A percentile compares a stretch with the other conserved stretches of the same genome.
These are phyloP conservation scores for Salix brachista DNA, from an alignment of 345 rosid species.

Conservation along the genomic window DNA sequence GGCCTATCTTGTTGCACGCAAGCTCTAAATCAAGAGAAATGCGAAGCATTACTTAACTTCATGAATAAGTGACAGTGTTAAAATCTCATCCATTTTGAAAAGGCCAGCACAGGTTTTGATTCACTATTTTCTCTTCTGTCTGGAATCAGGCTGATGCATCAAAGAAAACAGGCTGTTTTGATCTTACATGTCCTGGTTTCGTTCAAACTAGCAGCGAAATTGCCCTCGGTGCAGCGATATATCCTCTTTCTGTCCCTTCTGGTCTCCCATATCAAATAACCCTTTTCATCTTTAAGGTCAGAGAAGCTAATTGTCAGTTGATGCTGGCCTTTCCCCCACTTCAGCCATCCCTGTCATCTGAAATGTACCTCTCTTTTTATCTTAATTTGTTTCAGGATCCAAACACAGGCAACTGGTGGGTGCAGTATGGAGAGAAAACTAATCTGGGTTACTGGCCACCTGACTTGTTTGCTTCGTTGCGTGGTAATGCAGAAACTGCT, in stretches of 20 bases:
- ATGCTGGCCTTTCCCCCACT: too few species aligned
- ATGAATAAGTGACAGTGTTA: too few species aligned
- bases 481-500: constrained; percentile 30
- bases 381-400: constrained; percentile 30
- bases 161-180: constrained; percentile 54
- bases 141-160: constrained; percentile 39
- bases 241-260: constrained; percentile 34
- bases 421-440: constrained; percentile 42
- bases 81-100: too few species aligned
- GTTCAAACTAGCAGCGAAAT: constrained; percentile 52
- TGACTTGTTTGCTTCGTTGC: constrained; percentile 27
- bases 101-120: too few species aligned
- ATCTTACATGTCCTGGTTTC: constrained; percentile 57
- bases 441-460: constrained; percentile 58
- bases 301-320: background rate
- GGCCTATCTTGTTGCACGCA: background rate
- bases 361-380: background rate
- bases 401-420: constrained; percentile 47
- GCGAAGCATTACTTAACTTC: too few species aligned
- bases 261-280: constrained; percentile 50
- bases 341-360: background rate
- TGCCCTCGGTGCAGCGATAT: constrained; percentile 55
- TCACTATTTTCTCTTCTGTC: background rate
- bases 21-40: background rate
- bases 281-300: constrained; percentile 43